Evolutionary conservation across 2,329 filamentous ascomycete genomes (phyloP).

Genomic region (Phoma sp.): DNA sequence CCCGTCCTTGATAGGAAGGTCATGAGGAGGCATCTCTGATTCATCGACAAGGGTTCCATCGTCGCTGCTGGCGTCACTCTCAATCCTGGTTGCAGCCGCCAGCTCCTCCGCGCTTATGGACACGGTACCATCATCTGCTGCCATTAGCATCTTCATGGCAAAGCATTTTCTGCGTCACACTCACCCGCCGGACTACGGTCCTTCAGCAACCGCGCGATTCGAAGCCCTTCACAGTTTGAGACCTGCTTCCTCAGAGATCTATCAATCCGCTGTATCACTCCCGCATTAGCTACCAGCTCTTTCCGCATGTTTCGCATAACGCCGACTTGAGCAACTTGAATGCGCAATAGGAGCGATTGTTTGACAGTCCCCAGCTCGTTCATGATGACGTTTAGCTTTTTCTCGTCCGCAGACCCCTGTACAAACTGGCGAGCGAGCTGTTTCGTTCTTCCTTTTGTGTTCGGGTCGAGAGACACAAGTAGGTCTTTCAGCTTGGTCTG

Average conservation of each 20-base stretch:
- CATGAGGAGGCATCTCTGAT: slow-evolving; percentile 12
- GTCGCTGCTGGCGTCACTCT: slow-evolving; percentile 14
- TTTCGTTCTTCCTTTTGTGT: slow-evolving; percentile 11
- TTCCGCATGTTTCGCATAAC: slow-evolving; percentile 21
- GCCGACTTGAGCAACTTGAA: slow-evolving; percentile 27
- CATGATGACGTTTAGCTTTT: slow-evolving; percentile 25
- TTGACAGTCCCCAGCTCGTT: slow-evolving; percentile 26
- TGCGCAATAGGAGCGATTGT: slow-evolving; percentile 18
- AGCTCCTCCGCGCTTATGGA: slow-evolving; percentile 23
- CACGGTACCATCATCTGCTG: slow-evolving; percentile 53
- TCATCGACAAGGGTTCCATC: slow-evolving; percentile 21
- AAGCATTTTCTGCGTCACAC: neutral
- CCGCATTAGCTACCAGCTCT: slow-evolving; percentile 20
- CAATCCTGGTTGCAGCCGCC: slow-evolving; percentile 3
- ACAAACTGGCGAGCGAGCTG: slow-evolving; percentile 25
- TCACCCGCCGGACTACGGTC: slow-evolving; percentile 20
- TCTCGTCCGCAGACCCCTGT: slow-evolving; percentile 25
- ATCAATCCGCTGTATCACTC: slow-evolving; percentile 24
- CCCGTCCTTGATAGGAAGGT: slow-evolving; percentile 11
- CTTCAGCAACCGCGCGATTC: slow-evolving; percentile 22
- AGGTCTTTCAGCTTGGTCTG: slow-evolving; percentile 10
- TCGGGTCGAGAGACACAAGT: slow-evolving; percentile 15
- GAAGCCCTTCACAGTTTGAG: slow-evolving; percentile 15
- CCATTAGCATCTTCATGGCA: slow-evolving; percentile 54
- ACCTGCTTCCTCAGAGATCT: slow-evolving; percentile 4